phyloP scores from a whole-genome alignment of 106 monocot species.

The Allium cepa region DNA sequence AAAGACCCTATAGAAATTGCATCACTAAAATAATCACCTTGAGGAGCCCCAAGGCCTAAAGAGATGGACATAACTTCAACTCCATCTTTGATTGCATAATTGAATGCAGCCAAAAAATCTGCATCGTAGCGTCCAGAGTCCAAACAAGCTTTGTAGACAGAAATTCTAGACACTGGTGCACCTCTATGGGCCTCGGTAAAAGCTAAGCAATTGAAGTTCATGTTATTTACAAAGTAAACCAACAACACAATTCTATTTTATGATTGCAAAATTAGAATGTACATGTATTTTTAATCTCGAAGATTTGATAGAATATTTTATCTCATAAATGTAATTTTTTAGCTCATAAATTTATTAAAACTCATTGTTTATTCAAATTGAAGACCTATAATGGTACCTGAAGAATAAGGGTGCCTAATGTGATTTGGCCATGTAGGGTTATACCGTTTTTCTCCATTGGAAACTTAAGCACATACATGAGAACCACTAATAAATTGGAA shows the following conservation, averaged over 20 bases:
- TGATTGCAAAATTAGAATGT: background rate
- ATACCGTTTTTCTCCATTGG: constrained; percentile 86
- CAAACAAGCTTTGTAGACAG: constrained; percentile 89
- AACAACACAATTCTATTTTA: constrained; percentile 83
- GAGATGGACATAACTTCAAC: no score
- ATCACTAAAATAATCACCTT: constrained; percentile 62
- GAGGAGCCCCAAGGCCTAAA: constrained; percentile 54
- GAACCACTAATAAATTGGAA: no score
- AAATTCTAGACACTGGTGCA: no score
- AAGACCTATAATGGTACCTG: constrained; percentile 36
- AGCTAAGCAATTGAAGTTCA: constrained; percentile 59
- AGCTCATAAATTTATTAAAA: no score
- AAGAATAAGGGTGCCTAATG: constrained; percentile 86
- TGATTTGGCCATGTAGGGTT: constrained; percentile 88
- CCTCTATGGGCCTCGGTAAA: constrained; percentile 60
- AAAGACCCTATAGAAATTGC: constrained; percentile 80
- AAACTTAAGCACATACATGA: constrained; percentile 78
- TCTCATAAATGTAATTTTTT: background rate
- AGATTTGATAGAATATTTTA: background rate
- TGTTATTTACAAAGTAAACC: constrained; percentile 72
- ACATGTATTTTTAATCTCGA: background rate
- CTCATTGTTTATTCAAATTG: no score
- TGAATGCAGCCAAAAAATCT: constrained; percentile 76
- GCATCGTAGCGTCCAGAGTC: constrained; percentile 79
- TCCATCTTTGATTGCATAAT: constrained; percentile 78